A percentile compares a stretch with the other conserved stretches of the same genome.
phyloP scores from a whole-genome alignment of 345 rosid species.

The Isatis tinctoria region DNA sequence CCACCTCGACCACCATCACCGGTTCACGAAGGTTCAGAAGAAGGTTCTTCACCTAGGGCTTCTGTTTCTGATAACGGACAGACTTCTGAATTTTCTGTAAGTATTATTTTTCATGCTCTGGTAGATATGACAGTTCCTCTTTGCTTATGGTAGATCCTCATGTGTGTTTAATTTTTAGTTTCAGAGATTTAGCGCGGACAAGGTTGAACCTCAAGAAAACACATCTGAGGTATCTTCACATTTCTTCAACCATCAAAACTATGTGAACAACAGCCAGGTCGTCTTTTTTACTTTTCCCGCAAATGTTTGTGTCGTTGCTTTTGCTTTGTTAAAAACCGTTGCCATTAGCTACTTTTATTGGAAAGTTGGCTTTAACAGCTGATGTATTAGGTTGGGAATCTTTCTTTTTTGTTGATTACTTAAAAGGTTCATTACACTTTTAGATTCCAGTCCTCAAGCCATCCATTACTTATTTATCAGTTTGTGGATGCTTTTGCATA shows the following conservation, averaged over 20 bases:
- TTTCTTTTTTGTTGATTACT: constrained; percentile 9
- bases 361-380: constrained; percentile 9
- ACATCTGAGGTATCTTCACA: constrained; percentile 43
- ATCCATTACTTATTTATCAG: not conserved
- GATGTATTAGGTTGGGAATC: constrained; percentile 13
- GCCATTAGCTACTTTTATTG: not conserved
- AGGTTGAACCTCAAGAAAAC: constrained; percentile 38
- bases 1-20: constrained; percentile 81
- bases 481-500: not conserved
- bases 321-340: constrained; percentile 1
- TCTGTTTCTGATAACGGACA: constrained; percentile 55
- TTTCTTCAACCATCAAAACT: not conserved
- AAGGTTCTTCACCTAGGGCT: constrained; percentile 68
- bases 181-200: constrained; percentile 24
- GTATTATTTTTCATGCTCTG: constrained; percentile 15
- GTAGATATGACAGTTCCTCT: not conserved
- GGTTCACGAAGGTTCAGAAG: constrained; percentile 87
- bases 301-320: not conserved
- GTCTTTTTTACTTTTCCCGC: not conserved
- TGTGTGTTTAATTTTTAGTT: constrained; percentile 7
- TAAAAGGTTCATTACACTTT: constrained; percentile 13
- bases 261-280: not conserved
- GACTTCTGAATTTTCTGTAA: constrained; percentile 54
- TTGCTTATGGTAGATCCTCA: not conserved
- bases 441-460: not conserved